Evolutionary conservation across 305 asterid genomes (phyloP), one percentile per base, ranked within the genome.

Genomic region (Fraxinus xanthoxyloides): DNA sequence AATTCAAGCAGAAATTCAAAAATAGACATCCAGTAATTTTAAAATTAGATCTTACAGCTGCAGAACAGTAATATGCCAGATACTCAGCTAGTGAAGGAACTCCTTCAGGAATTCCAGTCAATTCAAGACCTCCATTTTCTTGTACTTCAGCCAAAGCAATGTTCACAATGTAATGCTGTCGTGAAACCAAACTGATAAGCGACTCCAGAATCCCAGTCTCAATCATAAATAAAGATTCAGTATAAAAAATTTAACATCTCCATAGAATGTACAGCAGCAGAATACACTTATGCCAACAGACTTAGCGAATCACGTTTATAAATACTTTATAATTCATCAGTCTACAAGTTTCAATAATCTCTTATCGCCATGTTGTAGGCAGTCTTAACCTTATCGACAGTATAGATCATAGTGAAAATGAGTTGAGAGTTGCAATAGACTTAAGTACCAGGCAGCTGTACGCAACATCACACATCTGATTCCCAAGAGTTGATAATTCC

Each of bases 381-480:
- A 40, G 15, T 40, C 48, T 40, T 40, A 40, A 40, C 3, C 48
- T 40, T 8, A 9, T 40, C 15, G 3, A 40, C 48, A 40, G 48
- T 40, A 40, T 2, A 40, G 48, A 40, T 40, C 48, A 40, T 8
- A 77, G 38, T 65, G 3, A 59, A 73, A 85, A 75, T 34, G 48
- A 76, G 54, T 46, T n/a, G n/a, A 69, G 79, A 81, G 83, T 43
- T 30, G 72, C 72, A 78, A 81, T n/a, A 79, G 87, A 69, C 73
- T 85, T 34, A 75, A 80, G 73, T 94, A 96, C 99, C 99, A 93
- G 56, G 90, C 95, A 89, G 90, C 97, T 94, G 88, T 90, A 88
- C 12, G 99, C 98, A 88, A 96, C 95, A 74, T 96, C 99, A 48
- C 94, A 92, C 98, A 96, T 94, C 85, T 96, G 98, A 90, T 94